A percentile compares a stretch with the other conserved stretches of the same genome.
Evolutionary conservation across 2,329 filamentous ascomycete genomes (phyloP).

Genomic region (Calonectria leucothoes): DNA sequence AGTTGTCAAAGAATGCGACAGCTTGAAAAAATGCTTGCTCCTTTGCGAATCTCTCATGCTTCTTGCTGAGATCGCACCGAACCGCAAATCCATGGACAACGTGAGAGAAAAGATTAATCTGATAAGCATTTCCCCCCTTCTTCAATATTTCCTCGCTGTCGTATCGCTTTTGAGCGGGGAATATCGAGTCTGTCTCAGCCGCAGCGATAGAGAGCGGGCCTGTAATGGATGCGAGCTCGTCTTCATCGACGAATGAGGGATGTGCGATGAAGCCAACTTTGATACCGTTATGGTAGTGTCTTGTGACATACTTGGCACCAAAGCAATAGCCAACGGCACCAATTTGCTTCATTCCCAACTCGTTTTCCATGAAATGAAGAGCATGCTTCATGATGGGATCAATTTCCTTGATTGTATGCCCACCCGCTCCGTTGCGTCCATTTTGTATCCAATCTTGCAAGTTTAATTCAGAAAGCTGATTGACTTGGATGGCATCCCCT

Average conservation of each 20-base stretch:
- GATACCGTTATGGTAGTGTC: constrained; percentile 72
- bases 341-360: constrained; percentile 66
- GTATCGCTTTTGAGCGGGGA: constrained; percentile 72
- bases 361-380: constrained; percentile 66
- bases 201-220: constrained; percentile 76
- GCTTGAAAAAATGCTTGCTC: constrained; percentile 86
- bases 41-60: constrained; percentile 75
- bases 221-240: constrained; percentile 73
- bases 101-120: constrained; percentile 80
- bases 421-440: constrained; percentile 59
- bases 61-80: constrained; percentile 69
- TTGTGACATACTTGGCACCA: constrained; percentile 73
- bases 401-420: constrained; percentile 42
- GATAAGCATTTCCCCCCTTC: constrained; percentile 71
- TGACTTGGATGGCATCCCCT: constrained; percentile 56
- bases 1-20: constrained; percentile 73
- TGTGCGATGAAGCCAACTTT: constrained; percentile 82
- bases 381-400: constrained; percentile 45
- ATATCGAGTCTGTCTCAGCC: constrained; percentile 72
- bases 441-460: constrained; percentile 46
- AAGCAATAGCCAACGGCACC: constrained; percentile 81
- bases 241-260: constrained; percentile 78
- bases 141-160: constrained; percentile 70
- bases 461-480: constrained; percentile 46
- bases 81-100: constrained; percentile 82